Base-by-base conservation (phyloP, 768 basidiomycete species). In the Pisolithus microcarpus region DNA sequence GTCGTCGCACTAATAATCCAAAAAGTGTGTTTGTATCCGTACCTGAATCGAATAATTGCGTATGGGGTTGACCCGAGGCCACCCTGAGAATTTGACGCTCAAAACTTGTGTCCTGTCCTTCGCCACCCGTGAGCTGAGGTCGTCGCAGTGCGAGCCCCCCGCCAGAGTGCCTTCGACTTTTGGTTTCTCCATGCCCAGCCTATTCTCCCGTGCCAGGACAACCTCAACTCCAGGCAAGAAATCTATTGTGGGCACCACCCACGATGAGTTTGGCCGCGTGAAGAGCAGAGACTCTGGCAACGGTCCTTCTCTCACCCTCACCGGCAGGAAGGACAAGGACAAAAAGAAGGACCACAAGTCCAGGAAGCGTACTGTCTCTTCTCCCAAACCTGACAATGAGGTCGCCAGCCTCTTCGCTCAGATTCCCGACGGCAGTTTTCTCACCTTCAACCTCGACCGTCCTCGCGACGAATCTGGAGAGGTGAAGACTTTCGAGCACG, bases 181-280 rank as follows among this genome's bases (percentile, higher is more conserved):
- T 19, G 42, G 48, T 49, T 51, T 56, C 61, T 66, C 75, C 70
- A 86, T 87, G 84, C 83, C 78, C 72, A 84, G 80, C 67, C 63
- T 86, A 69, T 87, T 87, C 70, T 84, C 85, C 65, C 80, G 84
- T 58, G 64, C 80, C 55, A 77, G 85, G 48, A 84, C 83, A 44
- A 74, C 71, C 50, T 84, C 84, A 19, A 77, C 78, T 2, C 70
- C 79, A 36, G 40, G 24, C 53, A 56, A 21, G 24, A 46, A 46
- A 46, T 31, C 45, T 18, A 15, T 15, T n/a, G 15, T 23, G 24
- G 24, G 43, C 24, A 40, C 56, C 51, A 62, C 43, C 56, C 58
- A 67, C 54, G 85, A 87, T 69, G 85, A 87, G 71, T 85, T 87
- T 55, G 85, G 85, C 44, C 71, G 81, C 46, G 72, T 81, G 52